Evolutionary conservation across 805 yeast genomes (phyloP).

Genomic region (Candida gorgasii): DNA sequence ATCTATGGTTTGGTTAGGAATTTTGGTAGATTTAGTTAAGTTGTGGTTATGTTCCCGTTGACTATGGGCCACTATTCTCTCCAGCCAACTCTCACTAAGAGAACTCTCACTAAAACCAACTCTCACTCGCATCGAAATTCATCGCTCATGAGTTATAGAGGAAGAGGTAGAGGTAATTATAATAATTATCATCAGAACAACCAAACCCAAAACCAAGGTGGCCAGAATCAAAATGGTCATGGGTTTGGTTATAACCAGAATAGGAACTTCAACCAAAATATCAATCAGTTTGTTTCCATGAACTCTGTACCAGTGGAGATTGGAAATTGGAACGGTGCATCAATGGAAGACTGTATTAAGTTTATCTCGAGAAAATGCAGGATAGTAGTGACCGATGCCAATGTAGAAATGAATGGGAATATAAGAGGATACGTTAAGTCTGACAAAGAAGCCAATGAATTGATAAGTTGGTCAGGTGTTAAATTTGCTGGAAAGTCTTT

Average conservation of each 20-base stretch:
- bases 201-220: conserved; percentile 12
- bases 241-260: conserved; percentile 17
- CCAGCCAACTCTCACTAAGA: too few relatives aligned
- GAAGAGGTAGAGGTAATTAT: conserved; percentile 34
- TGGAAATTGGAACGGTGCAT: conserved; percentile 80
- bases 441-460: conserved; percentile 56
- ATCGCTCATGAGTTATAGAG: conserved; percentile 35
- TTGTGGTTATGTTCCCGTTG: too few relatives aligned
- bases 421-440: conserved; percentile 60
- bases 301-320: conserved; percentile 58
- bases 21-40: too few relatives aligned
- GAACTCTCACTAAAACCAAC: too few relatives aligned
- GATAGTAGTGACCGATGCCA: conserved; percentile 53
- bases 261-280: conserved; percentile 21
- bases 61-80: too few relatives aligned
- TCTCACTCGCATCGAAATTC: not conserved
- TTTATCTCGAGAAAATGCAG: conserved; percentile 71
- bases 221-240: conserved; percentile 16
- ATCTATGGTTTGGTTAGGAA: too few relatives aligned
- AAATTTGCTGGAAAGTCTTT: conserved; percentile 76
- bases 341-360: conserved; percentile 62
- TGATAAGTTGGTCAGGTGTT: conserved; percentile 70
- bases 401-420: conserved; percentile 52
- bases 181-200: too few relatives aligned
- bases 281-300: conserved; percentile 28